Conservation (phyloP, 805 yeast species). For the Alloascoidea africana region DNA sequence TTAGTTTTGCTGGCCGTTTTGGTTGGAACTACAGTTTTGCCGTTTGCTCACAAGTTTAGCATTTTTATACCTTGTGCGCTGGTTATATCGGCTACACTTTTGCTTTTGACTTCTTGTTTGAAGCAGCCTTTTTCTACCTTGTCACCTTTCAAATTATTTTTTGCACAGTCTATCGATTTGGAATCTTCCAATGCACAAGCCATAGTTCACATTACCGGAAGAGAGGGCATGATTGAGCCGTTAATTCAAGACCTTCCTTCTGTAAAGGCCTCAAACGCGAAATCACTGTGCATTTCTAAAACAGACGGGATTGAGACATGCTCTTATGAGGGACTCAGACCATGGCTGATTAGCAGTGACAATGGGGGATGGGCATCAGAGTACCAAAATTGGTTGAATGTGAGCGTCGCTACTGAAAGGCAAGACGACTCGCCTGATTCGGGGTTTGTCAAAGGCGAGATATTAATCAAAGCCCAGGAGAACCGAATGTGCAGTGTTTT, state of each 20-base stretch:
- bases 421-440: slow-evolving; percentile 37
- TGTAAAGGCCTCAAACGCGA: slow-evolving; percentile 21
- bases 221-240: slow-evolving; percentile 29
- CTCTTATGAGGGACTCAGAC: slow-evolving; percentile 31
- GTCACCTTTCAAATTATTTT: slow-evolving; percentile 60
- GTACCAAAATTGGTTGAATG: slow-evolving; percentile 28
- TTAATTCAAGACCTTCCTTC: slow-evolving; percentile 53
- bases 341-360: slow-evolving; percentile 28
- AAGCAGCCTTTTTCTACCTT: slow-evolving; percentile 42
- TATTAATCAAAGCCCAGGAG: slow-evolving; percentile 39
- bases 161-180: slow-evolving; percentile 46
- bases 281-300: slow-evolving; percentile 20
- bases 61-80: slow-evolving; percentile 28
- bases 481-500: slow-evolving; percentile 49
- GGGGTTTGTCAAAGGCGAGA: slow-evolving; percentile 50
- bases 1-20: slow-evolving; percentile 20
- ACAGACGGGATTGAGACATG: slow-evolving; percentile 39
- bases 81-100: slow-evolving; percentile 21
- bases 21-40: slow-evolving; percentile 37
- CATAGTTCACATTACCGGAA: slow-evolving; percentile 32
- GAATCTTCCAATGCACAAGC: slow-evolving; percentile 16
- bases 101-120: slow-evolving; percentile 22
- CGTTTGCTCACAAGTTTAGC: slow-evolving; percentile 58
- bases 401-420: slow-evolving; percentile 37
- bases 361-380: slow-evolving; percentile 14